These are phyloP conservation scores for Emmonsiellopsis sp. DNA, from an alignment of 2,329 filamentous ascomycete genomes.

Conservation along the genomic window DNA sequence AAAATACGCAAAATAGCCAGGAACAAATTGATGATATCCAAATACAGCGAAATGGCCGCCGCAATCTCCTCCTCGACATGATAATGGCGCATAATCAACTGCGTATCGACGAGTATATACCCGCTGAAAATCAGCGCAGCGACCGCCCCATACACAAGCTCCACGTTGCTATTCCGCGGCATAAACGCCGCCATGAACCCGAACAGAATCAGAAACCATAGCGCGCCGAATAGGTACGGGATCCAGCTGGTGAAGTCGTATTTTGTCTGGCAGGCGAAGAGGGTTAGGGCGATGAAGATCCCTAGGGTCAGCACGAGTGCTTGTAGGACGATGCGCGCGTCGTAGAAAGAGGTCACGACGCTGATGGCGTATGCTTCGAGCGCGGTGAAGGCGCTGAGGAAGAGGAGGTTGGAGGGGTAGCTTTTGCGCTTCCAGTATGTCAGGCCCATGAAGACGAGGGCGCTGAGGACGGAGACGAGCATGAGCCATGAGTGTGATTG, in stretches of 20 bases:
- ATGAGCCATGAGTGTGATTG: slow-evolving; percentile 75
- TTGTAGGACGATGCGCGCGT: slow-evolving; percentile 74
- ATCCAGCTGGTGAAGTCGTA: slow-evolving; percentile 98
- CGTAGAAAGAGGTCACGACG: slow-evolving; percentile 86
- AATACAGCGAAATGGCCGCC: slow-evolving; percentile 85
- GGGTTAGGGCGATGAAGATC: slow-evolving; percentile 54
- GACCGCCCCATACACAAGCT: slow-evolving; percentile 75
- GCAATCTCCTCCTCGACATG: slow-evolving; percentile 98
- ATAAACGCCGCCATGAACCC: slow-evolving; percentile 90
- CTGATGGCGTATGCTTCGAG: slow-evolving; percentile 90
- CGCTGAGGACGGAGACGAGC: slow-evolving; percentile 75
- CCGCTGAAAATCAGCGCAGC: slow-evolving; percentile 82
- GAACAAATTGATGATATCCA: slow-evolving; percentile 97
- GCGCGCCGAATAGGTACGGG: slow-evolving; percentile 81
- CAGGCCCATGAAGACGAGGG: slow-evolving; percentile 73
- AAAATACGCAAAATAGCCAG: slow-evolving; percentile 89
- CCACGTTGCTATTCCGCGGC: slow-evolving; percentile 68
- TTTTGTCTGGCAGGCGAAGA: slow-evolving; percentile 94
- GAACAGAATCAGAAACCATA: slow-evolving; percentile 88
- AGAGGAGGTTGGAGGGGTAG: slow-evolving; percentile 88
- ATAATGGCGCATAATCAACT: slow-evolving; percentile 89
- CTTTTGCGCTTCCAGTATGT: slow-evolving; percentile 95
- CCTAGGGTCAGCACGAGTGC: slow-evolving; percentile 75
- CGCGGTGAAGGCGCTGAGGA: slow-evolving; percentile 81
- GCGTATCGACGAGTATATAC: slow-evolving; percentile 94